Percentiles rank a stretch among this genome's conserved stretches.
Conservation (phyloP, 1,284 basidiomycete species). For the Mrakiaceae sp. region DNA sequence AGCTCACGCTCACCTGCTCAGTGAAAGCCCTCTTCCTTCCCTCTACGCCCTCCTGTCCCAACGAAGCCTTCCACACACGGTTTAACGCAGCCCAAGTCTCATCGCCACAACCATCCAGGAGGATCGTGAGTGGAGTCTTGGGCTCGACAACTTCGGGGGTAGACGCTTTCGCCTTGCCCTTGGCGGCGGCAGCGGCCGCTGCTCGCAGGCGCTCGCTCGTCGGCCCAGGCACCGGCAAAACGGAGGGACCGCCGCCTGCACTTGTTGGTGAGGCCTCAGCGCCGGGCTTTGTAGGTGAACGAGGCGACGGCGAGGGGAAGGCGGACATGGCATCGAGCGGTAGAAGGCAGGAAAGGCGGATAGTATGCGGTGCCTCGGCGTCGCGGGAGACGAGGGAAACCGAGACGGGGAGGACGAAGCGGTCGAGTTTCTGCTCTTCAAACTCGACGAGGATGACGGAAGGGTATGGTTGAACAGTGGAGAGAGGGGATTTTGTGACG, state of each 20-base stretch:
- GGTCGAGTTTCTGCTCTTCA: slow-evolving; percentile 47
- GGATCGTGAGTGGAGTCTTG: no score
- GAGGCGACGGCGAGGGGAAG: neutral
- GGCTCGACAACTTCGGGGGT: no score
- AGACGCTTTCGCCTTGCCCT: no score
- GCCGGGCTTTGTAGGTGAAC: no score
- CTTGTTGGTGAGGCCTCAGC: no score
- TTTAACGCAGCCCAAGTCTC: no score
- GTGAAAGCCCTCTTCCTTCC: neutral
- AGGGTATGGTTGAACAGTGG: neutral
- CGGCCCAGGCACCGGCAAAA: no score
- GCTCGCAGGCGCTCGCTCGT: no score
- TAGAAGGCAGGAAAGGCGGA: neutral
- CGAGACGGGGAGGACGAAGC: slow-evolving; percentile 47
- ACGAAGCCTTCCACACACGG: no score
- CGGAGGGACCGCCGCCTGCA: no score
- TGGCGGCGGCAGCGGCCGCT: no score
- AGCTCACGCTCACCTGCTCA: neutral
- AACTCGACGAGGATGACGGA: slow-evolving; percentile 46
- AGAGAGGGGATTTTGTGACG: neutral
- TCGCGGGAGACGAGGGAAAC: slow-evolving; percentile 1
- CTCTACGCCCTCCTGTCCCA: neutral
- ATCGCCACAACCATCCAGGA: no score
- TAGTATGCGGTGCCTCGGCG: neutral
- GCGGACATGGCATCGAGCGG: neutral